Conservation (phyloP, 139 green algal genomes). For the Picochlorum sp. region DNA sequence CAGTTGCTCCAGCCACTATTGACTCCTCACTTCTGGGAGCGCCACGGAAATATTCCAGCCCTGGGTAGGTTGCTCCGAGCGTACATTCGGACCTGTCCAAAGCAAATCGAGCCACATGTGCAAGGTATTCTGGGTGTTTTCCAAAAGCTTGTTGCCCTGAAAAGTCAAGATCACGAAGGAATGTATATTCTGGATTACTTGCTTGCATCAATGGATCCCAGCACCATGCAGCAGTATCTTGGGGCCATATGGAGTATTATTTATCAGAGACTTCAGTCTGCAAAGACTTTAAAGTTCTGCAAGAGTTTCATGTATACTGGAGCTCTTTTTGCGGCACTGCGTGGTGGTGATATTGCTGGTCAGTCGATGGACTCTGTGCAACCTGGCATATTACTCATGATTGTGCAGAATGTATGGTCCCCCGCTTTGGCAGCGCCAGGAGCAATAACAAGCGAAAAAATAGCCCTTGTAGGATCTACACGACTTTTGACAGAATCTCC, state of each 20-base stretch:
- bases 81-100: constrained; percentile 62
- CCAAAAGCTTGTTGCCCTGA: constrained; percentile 83
- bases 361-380: constrained; percentile 73
- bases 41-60: constrained; percentile 83
- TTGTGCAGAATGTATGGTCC: constrained; percentile 63
- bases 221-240: constrained; percentile 17
- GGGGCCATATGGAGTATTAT: constrained; percentile 25
- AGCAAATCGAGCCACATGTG: constrained; percentile 66
- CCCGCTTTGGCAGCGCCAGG: constrained; percentile 32
- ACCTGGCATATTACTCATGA: constrained; percentile 53
- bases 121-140: constrained; percentile 82
- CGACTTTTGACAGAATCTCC: constrained; percentile 55
- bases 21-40: constrained; percentile 82
- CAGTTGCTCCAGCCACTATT: constrained; percentile 82
- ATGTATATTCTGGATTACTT: constrained; percentile 83
- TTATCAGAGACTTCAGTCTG: constrained; percentile 49
- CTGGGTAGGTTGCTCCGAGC: constrained; percentile 86
- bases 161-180: constrained; percentile 83
- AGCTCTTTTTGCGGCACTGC: constrained; percentile 54
- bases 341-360: constrained; percentile 37
- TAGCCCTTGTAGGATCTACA: constrained; percentile 59
- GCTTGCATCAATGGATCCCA: background rate
- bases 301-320: constrained; percentile 68
- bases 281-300: constrained; percentile 63
- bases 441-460: constrained; percentile 59